These are phyloP conservation scores for Lentinula raphanica DNA, from an alignment of 768 basidiomycete species.

Conservation along the genomic window DNA sequence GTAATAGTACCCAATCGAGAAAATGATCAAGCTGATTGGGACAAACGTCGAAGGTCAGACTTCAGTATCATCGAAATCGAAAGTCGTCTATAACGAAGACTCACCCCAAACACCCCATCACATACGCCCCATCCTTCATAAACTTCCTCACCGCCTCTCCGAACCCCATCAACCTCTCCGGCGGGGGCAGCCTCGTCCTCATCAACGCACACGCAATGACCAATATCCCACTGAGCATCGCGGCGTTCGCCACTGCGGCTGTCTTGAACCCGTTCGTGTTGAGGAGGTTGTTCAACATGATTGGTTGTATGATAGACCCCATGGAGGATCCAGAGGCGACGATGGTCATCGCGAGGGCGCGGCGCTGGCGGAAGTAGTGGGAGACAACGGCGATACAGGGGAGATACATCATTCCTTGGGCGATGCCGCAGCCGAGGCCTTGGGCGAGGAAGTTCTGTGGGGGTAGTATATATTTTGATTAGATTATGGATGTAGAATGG, in stretches of 20 bases:
- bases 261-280: conserved; percentile 34
- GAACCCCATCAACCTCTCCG: conserved; percentile 12
- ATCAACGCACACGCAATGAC: conserved; percentile 36
- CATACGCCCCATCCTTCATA: conserved; percentile 17
- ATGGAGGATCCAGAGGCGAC: conserved; percentile 42
- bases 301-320: conserved; percentile 48
- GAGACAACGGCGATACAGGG: conserved; percentile 48
- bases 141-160: conserved; percentile 11
- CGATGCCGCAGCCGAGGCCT: conserved; percentile 52
- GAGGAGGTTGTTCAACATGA: conserved; percentile 44
- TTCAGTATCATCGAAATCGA: too few species aligned
- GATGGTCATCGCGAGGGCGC: conserved; percentile 52
- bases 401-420: conserved; percentile 50
- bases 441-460: conserved; percentile 42
- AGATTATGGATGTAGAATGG: not conserved
- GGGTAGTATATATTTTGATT: not conserved
- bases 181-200: conserved; percentile 32
- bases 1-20: conserved; percentile 20
- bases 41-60: not conserved
- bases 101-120: conserved; percentile 15
- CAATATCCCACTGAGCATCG: conserved; percentile 31
- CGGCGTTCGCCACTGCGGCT: conserved; percentile 37
- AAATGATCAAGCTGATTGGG: conserved; percentile 11
- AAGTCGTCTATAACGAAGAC: not conserved
- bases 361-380: conserved; percentile 44